Evolutionary conservation across 768 basidiomycete genomes (phyloP), one percentile per base, ranked within the genome.

Genomic region (Neoboletus magnificus): DNA sequence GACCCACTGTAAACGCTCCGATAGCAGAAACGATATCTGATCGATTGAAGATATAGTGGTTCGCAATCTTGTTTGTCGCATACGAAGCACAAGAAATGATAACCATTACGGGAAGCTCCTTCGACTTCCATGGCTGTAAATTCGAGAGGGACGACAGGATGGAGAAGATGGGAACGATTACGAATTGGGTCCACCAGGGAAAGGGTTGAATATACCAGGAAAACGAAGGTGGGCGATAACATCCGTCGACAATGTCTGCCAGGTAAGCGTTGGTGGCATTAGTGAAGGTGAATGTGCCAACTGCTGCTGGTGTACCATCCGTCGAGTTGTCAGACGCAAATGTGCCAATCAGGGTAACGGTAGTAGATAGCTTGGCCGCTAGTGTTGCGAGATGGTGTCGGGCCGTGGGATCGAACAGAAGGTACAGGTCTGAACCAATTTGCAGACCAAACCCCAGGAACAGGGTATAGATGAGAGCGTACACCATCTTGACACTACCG

Each of bases 401-500:
- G 22, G 80, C 80, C 4, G 69, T 66, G 5, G 73, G 78, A 62
- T 91, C 90, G 55, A 92, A 76, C 42, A 90, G 77, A 33, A 89
- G 82, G 64, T 84, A 91, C 30, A 92, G 76, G 63, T 92, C 91
- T 27, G 85, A 89, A 42, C 91, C 91, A 52, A 93, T 89, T 62
- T 91, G 89, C 33, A 93, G 75, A 49, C 89, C 89, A 66, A 93
- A 92, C 3, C 91, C 91, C 66, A 93, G 70, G 67, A 91, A 93
- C 8, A 92, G 74, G 0, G 91, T 91, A 62, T 91, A 92, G 32
- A 93, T 90, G 57, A 93, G 76, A n/a, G 91, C 88, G 57, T 90
- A 91, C 18, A 92, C 89, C 85, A 93, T 88, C 71, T 89, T 89
- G 57, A 91, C 89, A 57, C 87, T 87, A 35, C 90, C 91, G 54